Percentiles rank a stretch among this genome's conserved stretches.
These are phyloP conservation scores for Aspergillus saccharolyticus DNA, from an alignment of 495 filamentous ascomycete species.

Conservation along the genomic window DNA sequence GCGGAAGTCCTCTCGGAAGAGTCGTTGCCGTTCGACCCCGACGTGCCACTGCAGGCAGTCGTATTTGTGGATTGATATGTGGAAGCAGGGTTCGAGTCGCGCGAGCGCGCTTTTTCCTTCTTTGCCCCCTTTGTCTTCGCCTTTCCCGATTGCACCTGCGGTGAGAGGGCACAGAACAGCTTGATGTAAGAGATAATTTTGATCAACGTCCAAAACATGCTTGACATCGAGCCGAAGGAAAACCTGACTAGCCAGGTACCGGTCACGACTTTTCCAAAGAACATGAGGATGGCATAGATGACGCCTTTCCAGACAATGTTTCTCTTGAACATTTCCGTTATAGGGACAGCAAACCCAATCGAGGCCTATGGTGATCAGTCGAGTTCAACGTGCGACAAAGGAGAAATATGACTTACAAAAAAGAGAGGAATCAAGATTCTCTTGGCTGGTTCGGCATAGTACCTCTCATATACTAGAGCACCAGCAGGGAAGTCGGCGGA, in stretches of 20 bases:
- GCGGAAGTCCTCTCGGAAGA: neutral
- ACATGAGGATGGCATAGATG: slow-evolving; percentile 67
- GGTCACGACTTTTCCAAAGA: slow-evolving; percentile 56
- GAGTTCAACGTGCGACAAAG: neutral
- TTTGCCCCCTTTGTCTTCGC: slow-evolving; percentile 4
- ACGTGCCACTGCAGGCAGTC: too few relatives aligned
- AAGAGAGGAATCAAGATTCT: slow-evolving; percentile 67
- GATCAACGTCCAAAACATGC: slow-evolving; percentile 7
- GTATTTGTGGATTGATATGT: neutral
- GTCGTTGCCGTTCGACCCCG: neutral
- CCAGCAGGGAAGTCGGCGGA: slow-evolving; percentile 24
- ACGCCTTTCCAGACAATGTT: slow-evolving; percentile 65
- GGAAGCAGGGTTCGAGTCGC: neutral
- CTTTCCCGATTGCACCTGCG: neutral
- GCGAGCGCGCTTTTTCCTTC: neutral
- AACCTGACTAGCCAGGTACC: slow-evolving; percentile 61
- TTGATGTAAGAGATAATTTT: slow-evolving; percentile 4
- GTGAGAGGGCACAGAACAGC: slow-evolving; percentile 4
- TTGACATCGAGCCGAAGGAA: slow-evolving; percentile 14
- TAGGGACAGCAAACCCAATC: slow-evolving; percentile 75
- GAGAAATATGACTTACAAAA: slow-evolving; percentile 49
- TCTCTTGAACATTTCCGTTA: slow-evolving; percentile 61
- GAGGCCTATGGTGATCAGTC: slow-evolving; percentile 45
- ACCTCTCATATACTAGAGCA: slow-evolving; percentile 47
- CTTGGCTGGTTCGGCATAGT: slow-evolving; percentile 46